phyloP scores from a whole-genome alignment of 352 stramenopile species.

The Phytophthora podocarpi region DNA sequence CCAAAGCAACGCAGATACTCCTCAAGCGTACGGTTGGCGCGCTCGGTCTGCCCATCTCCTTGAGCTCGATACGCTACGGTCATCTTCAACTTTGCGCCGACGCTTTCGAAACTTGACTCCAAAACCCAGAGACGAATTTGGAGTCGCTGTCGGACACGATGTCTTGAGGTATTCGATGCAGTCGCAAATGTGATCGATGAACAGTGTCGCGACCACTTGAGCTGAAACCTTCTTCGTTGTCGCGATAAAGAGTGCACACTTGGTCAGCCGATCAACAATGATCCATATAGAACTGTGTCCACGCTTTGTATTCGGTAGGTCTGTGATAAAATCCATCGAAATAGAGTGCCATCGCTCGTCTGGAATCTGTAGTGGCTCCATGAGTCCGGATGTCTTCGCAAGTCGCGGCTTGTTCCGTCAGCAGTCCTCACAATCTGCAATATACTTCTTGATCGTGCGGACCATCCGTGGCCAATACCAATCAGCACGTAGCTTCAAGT shows the following conservation, averaged over 20 bases:
- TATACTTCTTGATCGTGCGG: conserved; percentile 1
- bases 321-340: conserved; percentile 16
- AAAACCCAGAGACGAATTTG: too few relatives aligned
- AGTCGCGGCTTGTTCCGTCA: conserved; percentile 8
- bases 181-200: conserved; percentile 7
- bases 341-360: conserved; percentile 15
- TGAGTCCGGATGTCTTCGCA: conserved; percentile 4
- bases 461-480: conserved; percentile 7
- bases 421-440: conserved; percentile 10
- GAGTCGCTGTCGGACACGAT: too few relatives aligned
- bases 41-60: too few relatives aligned
- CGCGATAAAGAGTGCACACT: background rate
- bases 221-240: conserved; percentile 5
- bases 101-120: too few relatives aligned
- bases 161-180: background rate
- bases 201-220: background rate
- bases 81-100: too few relatives aligned
- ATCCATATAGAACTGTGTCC: too few relatives aligned
- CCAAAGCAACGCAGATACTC: background rate
- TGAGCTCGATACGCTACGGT: too few relatives aligned
- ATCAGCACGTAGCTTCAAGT: conserved; percentile 1
- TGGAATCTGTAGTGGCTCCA: conserved; percentile 10
- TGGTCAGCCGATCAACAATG: conserved; percentile 7
- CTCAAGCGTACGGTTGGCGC: too few relatives aligned
- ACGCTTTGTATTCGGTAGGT: conserved; percentile 6